A percentile compares a stretch with the other conserved stretches of the same genome.
These are phyloP conservation scores for Phytophthora pluvialis DNA, from an alignment of 352 stramenopile genomes.

Conservation along the genomic window DNA sequence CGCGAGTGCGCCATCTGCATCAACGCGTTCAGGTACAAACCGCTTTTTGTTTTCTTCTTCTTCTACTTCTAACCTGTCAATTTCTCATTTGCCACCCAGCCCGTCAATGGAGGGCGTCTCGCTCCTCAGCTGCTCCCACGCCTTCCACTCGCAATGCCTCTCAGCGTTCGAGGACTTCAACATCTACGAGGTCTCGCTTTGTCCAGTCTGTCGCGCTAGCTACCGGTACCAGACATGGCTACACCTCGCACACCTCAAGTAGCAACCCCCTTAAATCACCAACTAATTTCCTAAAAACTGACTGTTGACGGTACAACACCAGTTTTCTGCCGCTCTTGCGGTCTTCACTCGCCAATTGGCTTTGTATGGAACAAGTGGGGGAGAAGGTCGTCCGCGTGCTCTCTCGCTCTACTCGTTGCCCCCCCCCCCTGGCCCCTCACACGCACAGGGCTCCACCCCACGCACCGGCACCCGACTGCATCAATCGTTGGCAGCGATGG, in stretches of 20 bases:
- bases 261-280: constrained; percentile 1
- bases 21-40: constrained; percentile 62
- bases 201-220: constrained; percentile 70
- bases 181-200: constrained; percentile 83
- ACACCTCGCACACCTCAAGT: constrained; percentile 6
- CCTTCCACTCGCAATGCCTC: constrained; percentile 79
- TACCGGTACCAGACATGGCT: constrained; percentile 41
- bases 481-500: constrained; percentile 43
- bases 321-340: neutral
- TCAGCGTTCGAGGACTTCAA: constrained; percentile 86
- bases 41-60: neutral
- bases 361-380: constrained; percentile 27
- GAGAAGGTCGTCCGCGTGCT: constrained; percentile 1
- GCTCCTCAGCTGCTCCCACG: constrained; percentile 82
- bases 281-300: constrained; percentile 13
- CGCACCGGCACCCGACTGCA: neutral
- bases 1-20: constrained; percentile 86
- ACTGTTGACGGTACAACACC: constrained; percentile 8
- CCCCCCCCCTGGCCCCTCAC: constrained; percentile 20
- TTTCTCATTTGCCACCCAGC: constrained; percentile 21
- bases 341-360: constrained; percentile 33
- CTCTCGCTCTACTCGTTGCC: constrained; percentile 3
- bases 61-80: neutral
- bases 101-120: constrained; percentile 40
- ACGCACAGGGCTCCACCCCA: constrained; percentile 8